phyloP scores from a whole-genome alignment of 306 rosid species.

The Lotus japonicus region DNA sequence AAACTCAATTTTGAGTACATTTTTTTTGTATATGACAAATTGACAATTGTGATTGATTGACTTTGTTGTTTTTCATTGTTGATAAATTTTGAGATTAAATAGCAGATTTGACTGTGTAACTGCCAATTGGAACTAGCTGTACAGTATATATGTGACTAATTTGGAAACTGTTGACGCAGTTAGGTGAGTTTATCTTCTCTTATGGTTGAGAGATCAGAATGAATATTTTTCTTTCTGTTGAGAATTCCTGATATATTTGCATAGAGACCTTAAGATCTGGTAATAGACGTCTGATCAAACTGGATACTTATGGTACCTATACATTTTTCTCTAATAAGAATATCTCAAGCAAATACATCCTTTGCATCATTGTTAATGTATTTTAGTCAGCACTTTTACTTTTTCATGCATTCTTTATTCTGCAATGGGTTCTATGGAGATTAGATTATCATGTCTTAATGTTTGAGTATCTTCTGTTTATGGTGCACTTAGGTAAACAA shows the following conservation, averaged over 20 bases:
- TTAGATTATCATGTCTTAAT: not conserved
- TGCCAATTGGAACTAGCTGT: not conserved
- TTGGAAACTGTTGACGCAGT: not conserved
- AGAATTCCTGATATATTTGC: not conserved
- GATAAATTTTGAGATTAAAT: not conserved
- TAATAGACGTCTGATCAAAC: not conserved
- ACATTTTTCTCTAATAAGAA: not conserved
- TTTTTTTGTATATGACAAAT: not conserved
- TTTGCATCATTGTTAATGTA: not conserved
- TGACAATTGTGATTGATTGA: not conserved
- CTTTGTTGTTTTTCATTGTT: not conserved
- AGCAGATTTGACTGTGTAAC: constrained; percentile 6
- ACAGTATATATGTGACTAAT: not conserved
- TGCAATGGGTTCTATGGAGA: not conserved
- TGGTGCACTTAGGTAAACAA: too few species aligned
- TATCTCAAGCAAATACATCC: not conserved
- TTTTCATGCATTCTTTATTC: not conserved
- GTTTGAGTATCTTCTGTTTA: too few species aligned
- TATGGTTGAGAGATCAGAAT: not conserved
- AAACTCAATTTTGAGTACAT: not conserved
- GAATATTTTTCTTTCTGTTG: not conserved
- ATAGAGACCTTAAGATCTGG: not conserved
- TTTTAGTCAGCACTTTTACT: not conserved
- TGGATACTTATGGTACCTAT: not conserved
- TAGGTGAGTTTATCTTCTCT: constrained; percentile 1